Evolutionary conservation across 176 grass and related monocot species (phyloP), one percentile per base, ranked within the genome.

Genomic region (Eremochloa ophiuroides): DNA sequence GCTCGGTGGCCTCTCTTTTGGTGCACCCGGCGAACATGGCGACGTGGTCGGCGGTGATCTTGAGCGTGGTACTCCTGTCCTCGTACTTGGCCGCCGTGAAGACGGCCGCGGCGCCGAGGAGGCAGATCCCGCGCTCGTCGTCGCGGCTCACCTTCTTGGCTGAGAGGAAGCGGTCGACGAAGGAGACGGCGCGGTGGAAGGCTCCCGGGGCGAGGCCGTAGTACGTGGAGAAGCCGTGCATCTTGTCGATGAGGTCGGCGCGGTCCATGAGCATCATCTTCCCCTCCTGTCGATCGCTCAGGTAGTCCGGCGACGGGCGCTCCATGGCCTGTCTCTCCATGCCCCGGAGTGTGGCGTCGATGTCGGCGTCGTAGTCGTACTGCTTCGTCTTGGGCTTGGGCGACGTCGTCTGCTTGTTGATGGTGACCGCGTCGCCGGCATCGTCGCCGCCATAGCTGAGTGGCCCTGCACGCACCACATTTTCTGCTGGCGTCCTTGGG

Each of bases 141-240:
- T 22, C 23, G n/a, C 9, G n/a, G 33, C 6, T 12, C 28, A 33
- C 26, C 18, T 60, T 30, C 28, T 17, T 46, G 68, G 5, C 56
- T 2, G 69, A 73, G 8, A 82, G 29, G 55, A 73, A 62, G 0
- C 79, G 37, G 79, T 82, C 79, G 37, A 71, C 38, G 79, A 46
- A 82, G 26, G 67, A 60, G 51, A 82, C 79, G 6, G 67, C 37
- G 17, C 79, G 66, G 67, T 82, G 79, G 12, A 82, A 12, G 51
- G 50, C 23, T 31, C 35, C 78, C 23, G 76, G 61, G 47, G 34
- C 34, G 48, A 81, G 66, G 6, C 15, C 16, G 48, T 62, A 10
- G 37, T 12, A 1, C 1, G 5, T 4, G 43, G 30, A 4, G 44
- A 80, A 27, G 66, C 4, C 5, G 25, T 76, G 23, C 74, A 60